phyloP scores from a whole-genome alignment of 306 rosid species.

The Erythrophleum fordii region DNA sequence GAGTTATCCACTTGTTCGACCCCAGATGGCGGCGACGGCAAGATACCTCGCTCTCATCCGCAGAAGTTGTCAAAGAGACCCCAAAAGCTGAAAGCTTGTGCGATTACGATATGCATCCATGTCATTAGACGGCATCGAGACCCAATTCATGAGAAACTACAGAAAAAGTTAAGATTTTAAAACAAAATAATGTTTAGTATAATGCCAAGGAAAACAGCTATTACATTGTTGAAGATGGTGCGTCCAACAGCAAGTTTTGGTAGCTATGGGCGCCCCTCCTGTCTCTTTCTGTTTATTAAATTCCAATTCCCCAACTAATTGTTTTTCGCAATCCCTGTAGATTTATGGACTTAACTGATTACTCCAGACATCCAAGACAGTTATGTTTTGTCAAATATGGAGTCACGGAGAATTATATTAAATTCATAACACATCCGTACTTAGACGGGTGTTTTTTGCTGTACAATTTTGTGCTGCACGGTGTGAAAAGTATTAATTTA shows the following conservation, averaged over 20 bases:
- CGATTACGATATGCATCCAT: not conserved
- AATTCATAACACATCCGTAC: too few species aligned
- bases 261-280: not conserved
- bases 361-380: too few species aligned
- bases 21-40: not conserved
- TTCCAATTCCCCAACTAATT: not conserved
- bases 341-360: too few species aligned
- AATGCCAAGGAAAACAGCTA: not conserved
- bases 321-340: too few species aligned
- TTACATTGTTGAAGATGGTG: slow-evolving; percentile 13
- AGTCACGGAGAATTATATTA: too few species aligned
- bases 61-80: not conserved
- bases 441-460: too few species aligned
- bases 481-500: too few species aligned
- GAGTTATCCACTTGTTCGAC: too few species aligned
- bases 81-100: slow-evolving; percentile 4
- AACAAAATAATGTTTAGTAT: not conserved
- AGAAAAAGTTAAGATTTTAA: not conserved
- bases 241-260: not conserved
- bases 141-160: not conserved
- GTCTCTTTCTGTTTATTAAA: not conserved
- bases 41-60: not conserved
- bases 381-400: too few species aligned
- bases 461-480: too few species aligned
- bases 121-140: slow-evolving; percentile 1